Evolutionary conservation across 768 basidiomycete genomes (phyloP), one percentile per base, ranked within the genome.

Genomic region (Russula olivacea): DNA sequence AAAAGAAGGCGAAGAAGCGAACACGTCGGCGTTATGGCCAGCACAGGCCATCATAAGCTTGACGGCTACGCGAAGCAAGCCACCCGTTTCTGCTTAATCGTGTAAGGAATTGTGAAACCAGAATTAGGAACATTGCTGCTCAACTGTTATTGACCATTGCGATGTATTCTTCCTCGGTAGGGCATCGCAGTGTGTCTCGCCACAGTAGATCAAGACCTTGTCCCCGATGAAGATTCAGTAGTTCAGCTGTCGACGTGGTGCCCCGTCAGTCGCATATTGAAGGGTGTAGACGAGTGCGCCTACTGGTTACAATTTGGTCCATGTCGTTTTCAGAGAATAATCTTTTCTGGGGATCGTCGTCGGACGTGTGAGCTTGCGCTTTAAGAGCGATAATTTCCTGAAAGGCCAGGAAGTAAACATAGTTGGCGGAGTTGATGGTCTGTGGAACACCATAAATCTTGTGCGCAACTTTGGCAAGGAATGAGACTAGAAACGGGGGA

Each of bases 401-500:
- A 72, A 88, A 94, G 0, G 95, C 96, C 48, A 93, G 82, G 71
- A 98, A 99, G 72, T 96, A 98, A 32, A 94, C 93, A 67, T 98
- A 98, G 71, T 97, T 98, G 0, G 96, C 96, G 0, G 89, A 86
- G 72, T 99, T 99, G 76, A 99, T 94, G 0, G 96, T 97, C 71
- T 98, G 96, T 0, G 96, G 93, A 3, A 97, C 77, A 1, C 96
- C 96, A 69, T 96, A 99, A 68, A 99, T 96, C 77, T 91, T 92
- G 77, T 99, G 95, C 0, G 92, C 85, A 25, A 95, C 95, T 87
- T 36, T 32, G 15, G 65, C 1, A n/a, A 57, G 41, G 36, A 48
- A 19, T 30, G 41, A 11, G 50, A 25, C 23, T 25, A 21, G 25
- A 28, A 0, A 43, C 36, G 14, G 4, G 11, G 17, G 30, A 9